These are phyloP conservation scores for Sclerotinia nivalis DNA, from an alignment of 2,329 filamentous ascomycete genomes.

Conservation along the genomic window DNA sequence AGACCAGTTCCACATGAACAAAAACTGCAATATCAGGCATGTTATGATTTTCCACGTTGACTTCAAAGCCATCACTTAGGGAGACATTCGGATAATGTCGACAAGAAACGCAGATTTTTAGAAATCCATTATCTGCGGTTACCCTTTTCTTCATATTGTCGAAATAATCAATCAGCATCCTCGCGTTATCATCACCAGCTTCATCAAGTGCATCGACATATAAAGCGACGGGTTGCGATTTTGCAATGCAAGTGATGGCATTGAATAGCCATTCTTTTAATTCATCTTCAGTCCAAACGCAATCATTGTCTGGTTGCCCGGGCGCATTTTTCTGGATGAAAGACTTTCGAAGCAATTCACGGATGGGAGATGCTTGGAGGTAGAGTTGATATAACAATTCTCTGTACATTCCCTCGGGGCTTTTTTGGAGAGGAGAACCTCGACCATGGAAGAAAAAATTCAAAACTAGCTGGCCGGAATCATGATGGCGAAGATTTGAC, in stretches of 20 bases:
- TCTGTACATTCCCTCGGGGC: slow-evolving; percentile 42
- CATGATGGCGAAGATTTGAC: slow-evolving; percentile 23
- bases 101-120: slow-evolving; percentile 32
- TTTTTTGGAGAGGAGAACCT: slow-evolving; percentile 41
- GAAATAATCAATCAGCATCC: slow-evolving; percentile 20
- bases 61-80: slow-evolving; percentile 30
- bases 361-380: not conserved
- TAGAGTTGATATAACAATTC: slow-evolving; percentile 41
- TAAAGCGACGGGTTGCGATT: not conserved
- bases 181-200: slow-evolving; percentile 18
- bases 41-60: slow-evolving; percentile 37
- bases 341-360: not conserved
- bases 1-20: slow-evolving; percentile 34
- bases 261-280: slow-evolving; percentile 14
- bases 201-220: slow-evolving; percentile 30
- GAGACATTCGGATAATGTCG: slow-evolving; percentile 31
- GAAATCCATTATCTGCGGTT: not conserved
- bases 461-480: not conserved
- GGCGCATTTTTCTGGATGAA: not conserved
- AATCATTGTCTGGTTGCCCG: slow-evolving; percentile 2
- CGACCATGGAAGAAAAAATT: slow-evolving; percentile 45
- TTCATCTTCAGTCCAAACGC: slow-evolving; percentile 24
- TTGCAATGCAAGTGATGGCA: slow-evolving; percentile 10
- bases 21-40: slow-evolving; percentile 42
- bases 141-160: slow-evolving; percentile 10